A percentile compares a stretch with the other conserved stretches of the same genome.
phyloP scores from a whole-genome alignment of 176 grass and related monocot species.

The Oryza australiensis region DNA sequence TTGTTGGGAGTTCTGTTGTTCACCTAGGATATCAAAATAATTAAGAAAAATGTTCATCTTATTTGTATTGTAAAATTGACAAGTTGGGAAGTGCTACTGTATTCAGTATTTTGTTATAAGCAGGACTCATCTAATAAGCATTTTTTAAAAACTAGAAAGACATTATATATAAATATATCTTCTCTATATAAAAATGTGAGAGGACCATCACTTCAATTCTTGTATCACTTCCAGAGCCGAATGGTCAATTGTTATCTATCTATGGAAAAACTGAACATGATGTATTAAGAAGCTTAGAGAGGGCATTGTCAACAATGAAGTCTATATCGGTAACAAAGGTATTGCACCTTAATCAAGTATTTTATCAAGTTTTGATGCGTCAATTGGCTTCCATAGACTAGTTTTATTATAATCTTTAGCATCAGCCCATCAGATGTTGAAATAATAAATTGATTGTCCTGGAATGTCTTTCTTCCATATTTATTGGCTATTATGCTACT shows the following conservation, averaged over 20 bases:
- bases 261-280: constrained; percentile 82
- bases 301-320: constrained; percentile 55
- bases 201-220: constrained; percentile 26
- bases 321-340: constrained; percentile 64
- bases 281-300: constrained; percentile 68
- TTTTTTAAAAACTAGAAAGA: neutral
- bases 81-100: neutral
- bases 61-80: neutral
- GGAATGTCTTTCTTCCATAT: constrained; percentile 5
- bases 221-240: constrained; percentile 52
- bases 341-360: constrained; percentile 7
- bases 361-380: constrained; percentile 5
- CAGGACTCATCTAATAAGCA: neutral
- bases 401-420: constrained; percentile 9
- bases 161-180: too few species aligned
- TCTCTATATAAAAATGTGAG: too few species aligned
- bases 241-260: constrained; percentile 73
- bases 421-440: constrained; percentile 1
- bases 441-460: neutral
- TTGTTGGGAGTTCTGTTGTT: neutral
- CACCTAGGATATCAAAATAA: neutral
- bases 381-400: neutral
- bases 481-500: neutral
- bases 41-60: neutral
- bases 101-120: constrained; percentile 12